Base-by-base conservation (phyloP, 2,329 filamentous ascomycete species). In the Huntiella moniliformis region DNA sequence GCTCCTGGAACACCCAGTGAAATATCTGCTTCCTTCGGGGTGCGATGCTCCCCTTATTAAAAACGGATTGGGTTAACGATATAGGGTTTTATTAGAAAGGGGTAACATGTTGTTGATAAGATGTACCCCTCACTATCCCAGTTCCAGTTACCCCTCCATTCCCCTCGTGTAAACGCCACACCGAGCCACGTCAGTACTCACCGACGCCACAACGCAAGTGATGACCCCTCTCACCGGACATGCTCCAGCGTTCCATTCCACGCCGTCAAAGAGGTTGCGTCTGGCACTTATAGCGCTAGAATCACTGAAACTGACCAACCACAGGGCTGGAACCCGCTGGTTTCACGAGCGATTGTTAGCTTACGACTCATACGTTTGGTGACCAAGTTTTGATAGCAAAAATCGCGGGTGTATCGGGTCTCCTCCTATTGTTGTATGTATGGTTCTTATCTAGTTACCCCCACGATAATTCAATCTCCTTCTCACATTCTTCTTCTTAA, bases 131-230 rank as follows among this genome's bases (percentile, higher is more conserved):
- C 35, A 44, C 31, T 13, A 44, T 34, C 16, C n/a, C 40, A 42
- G 13, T 38, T 45, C n/a, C 40, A 42, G 13, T 38, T 45, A 45
- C 43, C 43, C 43, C 43, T 45, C 43, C 22, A 45, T 16, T 17
- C 43, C 28, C 35, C 43, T 32, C n/a, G n/a, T 36, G 10, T 32
- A 32, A 38, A 12, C 32, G 43, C 43, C 43, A 45, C 43, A 45
- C 7, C 18, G 31, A 12, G 22, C 42, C 16, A 13, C 34, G 32
- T 15, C n/a, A 12, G 13, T 37, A 10, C 22, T 28, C 22, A 28
- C 22, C 22, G 22, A 28, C 22, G 22, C 22, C 22, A 28, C 22
- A 28, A 28, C 22, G 22, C 22, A 28, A 28, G 1, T 28, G 22
- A 28, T 8, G 22, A 28, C 22, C 22, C 22, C 22, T 28, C 22